Percentiles rank a stretch among this genome's conserved stretches.
These are phyloP conservation scores for Fusarium verticillioides DNA, from an alignment of 2,329 filamentous ascomycete species.

Conservation along the genomic window DNA sequence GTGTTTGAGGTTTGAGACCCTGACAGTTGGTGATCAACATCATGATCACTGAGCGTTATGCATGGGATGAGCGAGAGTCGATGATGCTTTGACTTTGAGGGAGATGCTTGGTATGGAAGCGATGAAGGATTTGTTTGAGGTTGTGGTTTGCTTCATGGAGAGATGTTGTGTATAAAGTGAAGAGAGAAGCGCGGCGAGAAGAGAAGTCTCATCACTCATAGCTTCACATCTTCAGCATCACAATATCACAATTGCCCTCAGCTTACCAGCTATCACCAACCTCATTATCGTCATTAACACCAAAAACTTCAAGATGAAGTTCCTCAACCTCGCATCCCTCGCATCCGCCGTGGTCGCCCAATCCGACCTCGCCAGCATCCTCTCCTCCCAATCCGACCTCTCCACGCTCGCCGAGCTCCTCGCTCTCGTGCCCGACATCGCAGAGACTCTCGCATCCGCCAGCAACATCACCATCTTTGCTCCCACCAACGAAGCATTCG, in stretches of 20 bases:
- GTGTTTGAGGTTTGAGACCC: not conserved
- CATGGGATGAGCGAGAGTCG: constrained; percentile 7
- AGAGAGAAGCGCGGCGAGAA: not conserved
- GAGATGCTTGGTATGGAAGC: not conserved
- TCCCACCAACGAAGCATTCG: constrained; percentile 51
- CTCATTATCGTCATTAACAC: not conserved
- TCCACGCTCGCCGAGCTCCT: constrained; percentile 32
- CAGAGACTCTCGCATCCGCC: constrained; percentile 46
- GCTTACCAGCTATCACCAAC: not conserved
- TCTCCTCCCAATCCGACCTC: constrained; percentile 34
- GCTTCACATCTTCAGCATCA: not conserved
- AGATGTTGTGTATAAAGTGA: constrained; percentile 19
- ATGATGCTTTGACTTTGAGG: constrained; percentile 26
- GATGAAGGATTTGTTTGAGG: not conserved
- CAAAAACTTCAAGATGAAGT: constrained; percentile 13
- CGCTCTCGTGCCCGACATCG: constrained; percentile 38
- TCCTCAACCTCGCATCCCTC: constrained; percentile 26
- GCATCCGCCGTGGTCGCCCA: constrained; percentile 28
- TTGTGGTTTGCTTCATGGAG: not conserved
- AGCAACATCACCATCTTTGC: constrained; percentile 51
- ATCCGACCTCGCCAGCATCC: constrained; percentile 23
- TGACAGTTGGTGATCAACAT: not conserved
- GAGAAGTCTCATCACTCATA: constrained; percentile 4
- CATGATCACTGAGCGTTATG: not conserved
- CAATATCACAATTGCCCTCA: not conserved